Percentiles rank a stretch among this genome's conserved stretches.
phyloP scores from a whole-genome alignment of 768 basidiomycete species.

The Boletus subparvulus region DNA sequence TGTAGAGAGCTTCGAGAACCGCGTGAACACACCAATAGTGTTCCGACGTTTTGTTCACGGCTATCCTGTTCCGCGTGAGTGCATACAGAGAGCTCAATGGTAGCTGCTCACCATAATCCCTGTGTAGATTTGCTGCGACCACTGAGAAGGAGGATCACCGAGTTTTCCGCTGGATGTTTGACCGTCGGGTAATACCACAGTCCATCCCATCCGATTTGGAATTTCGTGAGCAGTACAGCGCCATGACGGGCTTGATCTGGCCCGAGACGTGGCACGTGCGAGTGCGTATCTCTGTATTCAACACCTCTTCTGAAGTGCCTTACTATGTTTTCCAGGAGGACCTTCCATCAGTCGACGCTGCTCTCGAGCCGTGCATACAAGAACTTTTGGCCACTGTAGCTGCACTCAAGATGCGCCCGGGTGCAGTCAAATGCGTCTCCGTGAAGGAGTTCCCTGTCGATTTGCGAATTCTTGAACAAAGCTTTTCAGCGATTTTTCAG shows the following conservation, averaged over 20 bases:
- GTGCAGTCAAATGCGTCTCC: background rate
- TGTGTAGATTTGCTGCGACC: slow-evolving; percentile 8
- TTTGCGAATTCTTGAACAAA: slow-evolving; percentile 2
- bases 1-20: background rate
- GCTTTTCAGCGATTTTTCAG: slow-evolving; percentile 13
- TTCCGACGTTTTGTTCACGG: background rate
- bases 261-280: slow-evolving; percentile 3
- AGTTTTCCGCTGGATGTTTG: slow-evolving; percentile 12
- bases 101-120: background rate
- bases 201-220: background rate
- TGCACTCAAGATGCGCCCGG: background rate
- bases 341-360: slow-evolving; percentile 8
- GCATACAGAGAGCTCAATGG: background rate
- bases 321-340: background rate
- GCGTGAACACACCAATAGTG: background rate
- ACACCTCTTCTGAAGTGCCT: background rate
- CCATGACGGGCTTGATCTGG: slow-evolving; percentile 9
- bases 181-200: slow-evolving; percentile 7
- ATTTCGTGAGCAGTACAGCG: background rate
- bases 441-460: slow-evolving; percentile 2
- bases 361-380: slow-evolving; percentile 6
- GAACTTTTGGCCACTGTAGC: slow-evolving; percentile 1
- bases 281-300: background rate
- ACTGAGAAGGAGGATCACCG: background rate
- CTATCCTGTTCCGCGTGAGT: slow-evolving; percentile 1